These are phyloP conservation scores for Macaranga tanarius DNA, from an alignment of 441 rosid species.

Conservation along the genomic window DNA sequence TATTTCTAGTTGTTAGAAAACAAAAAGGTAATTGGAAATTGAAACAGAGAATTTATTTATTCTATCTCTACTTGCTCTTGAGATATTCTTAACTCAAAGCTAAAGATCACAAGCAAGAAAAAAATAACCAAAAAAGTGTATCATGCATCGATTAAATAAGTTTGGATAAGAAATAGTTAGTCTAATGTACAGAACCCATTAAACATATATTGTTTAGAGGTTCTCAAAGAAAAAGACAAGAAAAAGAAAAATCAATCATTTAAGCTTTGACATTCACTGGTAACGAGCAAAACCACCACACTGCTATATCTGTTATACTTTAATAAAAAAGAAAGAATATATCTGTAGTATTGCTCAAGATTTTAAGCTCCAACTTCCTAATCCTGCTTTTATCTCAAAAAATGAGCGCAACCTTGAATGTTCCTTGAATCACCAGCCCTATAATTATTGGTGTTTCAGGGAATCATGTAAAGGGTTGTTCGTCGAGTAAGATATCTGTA, in stretches of 20 bases:
- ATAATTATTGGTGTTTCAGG: conserved; percentile 7
- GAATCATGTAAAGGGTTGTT: conserved; percentile 6
- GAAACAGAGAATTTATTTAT: too few relatives aligned
- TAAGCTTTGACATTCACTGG: conserved; percentile 16
- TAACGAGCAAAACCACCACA: conserved; percentile 4
- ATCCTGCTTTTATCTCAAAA: conserved; percentile 10
- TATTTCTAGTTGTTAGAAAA: too few relatives aligned
- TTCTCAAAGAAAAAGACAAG: neutral
- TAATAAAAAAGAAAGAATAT: neutral
- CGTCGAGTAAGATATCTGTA: conserved; percentile 7
- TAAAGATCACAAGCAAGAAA: too few relatives aligned
- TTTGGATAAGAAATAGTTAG: too few relatives aligned
- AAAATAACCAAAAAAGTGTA: too few relatives aligned
- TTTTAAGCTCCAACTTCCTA: conserved; percentile 10
- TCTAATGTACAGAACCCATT: too few relatives aligned
- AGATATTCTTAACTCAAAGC: too few relatives aligned
- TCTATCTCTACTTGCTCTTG: too few relatives aligned
- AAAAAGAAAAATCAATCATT: conserved; percentile 12
- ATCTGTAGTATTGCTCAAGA: conserved; percentile 1
- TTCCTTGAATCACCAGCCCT: conserved; percentile 15
- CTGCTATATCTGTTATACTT: neutral
- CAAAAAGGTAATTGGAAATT: too few relatives aligned
- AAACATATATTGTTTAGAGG: neutral
- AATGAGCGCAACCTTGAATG: conserved; percentile 1
- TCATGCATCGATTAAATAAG: too few relatives aligned